phyloP scores from a whole-genome alignment of 179 eudicot species.

The Pouteria campechiana region DNA sequence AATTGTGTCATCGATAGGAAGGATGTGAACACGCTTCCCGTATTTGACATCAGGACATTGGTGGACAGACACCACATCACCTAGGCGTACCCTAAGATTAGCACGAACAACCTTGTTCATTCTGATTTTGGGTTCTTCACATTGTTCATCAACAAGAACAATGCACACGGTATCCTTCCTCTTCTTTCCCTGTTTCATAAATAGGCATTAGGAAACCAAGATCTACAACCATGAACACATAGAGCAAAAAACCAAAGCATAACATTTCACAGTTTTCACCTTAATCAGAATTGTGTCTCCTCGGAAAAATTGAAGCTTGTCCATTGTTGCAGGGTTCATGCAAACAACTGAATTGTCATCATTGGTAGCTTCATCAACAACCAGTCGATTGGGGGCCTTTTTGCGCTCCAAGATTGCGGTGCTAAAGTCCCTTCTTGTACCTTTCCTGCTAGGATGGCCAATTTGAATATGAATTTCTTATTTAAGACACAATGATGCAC shows the following conservation, averaged over 20 bases:
- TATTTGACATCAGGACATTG: slow-evolving; percentile 45
- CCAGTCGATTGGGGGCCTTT: slow-evolving; percentile 37
- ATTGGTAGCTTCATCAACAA: slow-evolving; percentile 34
- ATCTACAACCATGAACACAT: background rate
- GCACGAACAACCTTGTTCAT: slow-evolving; percentile 52
- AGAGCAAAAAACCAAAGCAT: slow-evolving; percentile 1
- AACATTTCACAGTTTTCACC: too few relatives aligned
- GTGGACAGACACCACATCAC: slow-evolving; percentile 47
- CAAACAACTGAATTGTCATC: slow-evolving; percentile 37
- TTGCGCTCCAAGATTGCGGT: slow-evolving; percentile 42
- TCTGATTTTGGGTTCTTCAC: slow-evolving; percentile 46
- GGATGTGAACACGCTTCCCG: slow-evolving; percentile 41
- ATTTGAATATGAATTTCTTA: too few relatives aligned
- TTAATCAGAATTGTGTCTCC: slow-evolving; percentile 36
- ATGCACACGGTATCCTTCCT: slow-evolving; percentile 42
- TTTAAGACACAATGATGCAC: too few relatives aligned
- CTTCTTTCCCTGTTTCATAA: slow-evolving; percentile 32
- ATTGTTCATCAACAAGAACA: slow-evolving; percentile 30
- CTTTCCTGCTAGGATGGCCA: too few relatives aligned
- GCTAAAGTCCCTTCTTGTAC: slow-evolving; percentile 20
- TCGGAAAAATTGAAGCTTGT: slow-evolving; percentile 27
- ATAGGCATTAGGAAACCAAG: background rate
- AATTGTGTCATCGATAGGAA: slow-evolving; percentile 46
- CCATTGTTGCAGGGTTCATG: slow-evolving; percentile 27
- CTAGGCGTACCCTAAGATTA: slow-evolving; percentile 43